Percentiles rank a stretch among this genome's conserved stretches.
These are phyloP conservation scores for Trifolium repens DNA, from an alignment of 306 rosid species.

Conservation along the genomic window DNA sequence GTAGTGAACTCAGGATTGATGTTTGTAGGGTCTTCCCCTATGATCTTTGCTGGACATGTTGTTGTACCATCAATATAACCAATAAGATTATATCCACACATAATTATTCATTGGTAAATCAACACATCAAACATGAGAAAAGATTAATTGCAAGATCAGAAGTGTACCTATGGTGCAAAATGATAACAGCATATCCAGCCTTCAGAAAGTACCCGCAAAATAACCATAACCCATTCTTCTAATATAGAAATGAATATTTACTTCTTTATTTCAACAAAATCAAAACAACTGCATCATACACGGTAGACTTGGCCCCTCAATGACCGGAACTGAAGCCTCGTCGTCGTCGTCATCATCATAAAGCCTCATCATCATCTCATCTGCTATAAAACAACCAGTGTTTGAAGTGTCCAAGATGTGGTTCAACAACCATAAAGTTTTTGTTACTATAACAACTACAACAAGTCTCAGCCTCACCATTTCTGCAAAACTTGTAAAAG, in stretches of 20 bases:
- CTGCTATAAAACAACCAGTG: no score
- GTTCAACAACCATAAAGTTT: no score
- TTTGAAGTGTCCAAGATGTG: no score
- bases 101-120: conserved; percentile 28
- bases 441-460: no score
- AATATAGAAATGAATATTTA: not conserved
- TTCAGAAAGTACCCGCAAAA: conserved; percentile 73
- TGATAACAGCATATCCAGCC: conserved; percentile 96
- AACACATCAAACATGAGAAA: conserved; percentile 4
- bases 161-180: conserved; percentile 68
- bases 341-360: no score
- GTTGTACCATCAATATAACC: no score
- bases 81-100: not conserved
- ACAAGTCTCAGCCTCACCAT: no score
- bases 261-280: not conserved
- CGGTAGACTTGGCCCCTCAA: conserved; percentile 95
- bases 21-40: no score
- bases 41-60: no score
- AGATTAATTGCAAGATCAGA: not conserved
- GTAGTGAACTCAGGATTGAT: no score
- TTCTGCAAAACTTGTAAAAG: no score
- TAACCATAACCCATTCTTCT: conserved; percentile 29
- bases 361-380: no score
- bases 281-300: conserved; percentile 54
- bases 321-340: conserved; percentile 99